Base-by-base conservation (phyloP, 495 filamentous ascomycete species). In the Cladorrhinum samala region DNA sequence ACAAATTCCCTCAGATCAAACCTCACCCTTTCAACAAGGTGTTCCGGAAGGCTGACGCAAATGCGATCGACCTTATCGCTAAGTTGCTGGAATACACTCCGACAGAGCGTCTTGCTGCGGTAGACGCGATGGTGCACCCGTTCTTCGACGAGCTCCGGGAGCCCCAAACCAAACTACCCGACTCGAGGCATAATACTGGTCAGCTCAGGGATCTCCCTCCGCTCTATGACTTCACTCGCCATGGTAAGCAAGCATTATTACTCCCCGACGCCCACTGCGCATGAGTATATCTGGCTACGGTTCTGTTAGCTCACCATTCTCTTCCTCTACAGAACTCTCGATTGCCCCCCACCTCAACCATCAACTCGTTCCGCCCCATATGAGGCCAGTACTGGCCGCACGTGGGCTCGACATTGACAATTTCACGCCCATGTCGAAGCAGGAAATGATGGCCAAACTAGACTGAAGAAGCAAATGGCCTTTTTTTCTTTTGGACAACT, bases 1-100 rank as follows among this genome's bases (percentile, higher is more conserved):
- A 99, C 73, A 97, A 97, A 73, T 99, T 99, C 67, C 94, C 93
- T 39, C 93, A 99, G 67, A 99, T 99, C 78, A 99, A 99, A 76
- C 93, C 93, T 37, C 93, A 98, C 64, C 93, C 93, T 9, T 98
- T 98, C 78, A 91, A 87, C 67, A 98, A 97, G 81, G 93, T 98
- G 18, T 97, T 98, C 82, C 85, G 94, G 52, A 93, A 89, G 79
- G 93, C 93, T 20, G 87, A 93, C 49, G 76, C 81, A 13, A 88
- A 91, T 66, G 93, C 93, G 18, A 95, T 98, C 65, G 93, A 97
- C 63, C 75, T 98, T 55, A 98, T 98, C 68, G 92, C 91, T 16
- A 83, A 84, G 40, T 76, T 98, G 43, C 77, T 98, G 19, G 93
- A 98, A 74, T 98, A 98, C 67, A 98, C 93, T 0, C 93, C 93